Base-by-base conservation (phyloP, 2,329 filamentous ascomycete genomes). In the Parastagonospora nodorum region DNA sequence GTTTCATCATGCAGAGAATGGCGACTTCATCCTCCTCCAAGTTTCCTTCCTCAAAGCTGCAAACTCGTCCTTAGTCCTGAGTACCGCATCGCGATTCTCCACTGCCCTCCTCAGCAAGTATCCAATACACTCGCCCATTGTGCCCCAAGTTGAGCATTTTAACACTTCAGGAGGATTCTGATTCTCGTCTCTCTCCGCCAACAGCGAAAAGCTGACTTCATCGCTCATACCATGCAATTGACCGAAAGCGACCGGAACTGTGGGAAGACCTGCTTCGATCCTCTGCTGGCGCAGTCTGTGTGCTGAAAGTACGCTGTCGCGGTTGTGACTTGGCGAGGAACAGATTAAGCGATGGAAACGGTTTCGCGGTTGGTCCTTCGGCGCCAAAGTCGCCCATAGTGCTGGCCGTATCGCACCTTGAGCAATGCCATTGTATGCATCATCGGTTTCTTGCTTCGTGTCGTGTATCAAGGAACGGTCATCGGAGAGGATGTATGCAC, bases 211-310 rank as follows among this genome's bases (percentile, higher is more conserved):
- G 55, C 88, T 92, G 41, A 97, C 86, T 69, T 97, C 92, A 63
- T 97, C 93, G 1, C 93, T 93, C 93, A 97, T 97, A 30, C 93
- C 92, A 77, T 94, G 89, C 1, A 97, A 83, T 75, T 97, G 92
- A 2, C 88, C 89, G 70, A 89, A 92, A 2, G 74, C 73, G n/a
- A 84, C 74, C 1, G 79, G 75, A 1, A 82, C 78, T 4, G 77
- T 77, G 2, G 73, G 67, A 29, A 81, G 66, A 9, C 77, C 77
- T 12, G 61, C 61, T 16, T 57, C 56, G 10, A 51, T 28, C 0
- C 71, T 71, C n/a, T 69, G 67, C 1, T 73, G 57, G 41, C 83
- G 80, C 24, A 79, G 66, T 47, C 77, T 74, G 28, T 81, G 78
- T 4, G 83, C 72, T 14, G 72, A 66, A 41, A 80, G 77, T 7